Percentiles rank a stretch among this genome's conserved stretches.
These are phyloP conservation scores for Solanum commersonii DNA, from an alignment of 257 asterid species.

Conservation along the genomic window DNA sequence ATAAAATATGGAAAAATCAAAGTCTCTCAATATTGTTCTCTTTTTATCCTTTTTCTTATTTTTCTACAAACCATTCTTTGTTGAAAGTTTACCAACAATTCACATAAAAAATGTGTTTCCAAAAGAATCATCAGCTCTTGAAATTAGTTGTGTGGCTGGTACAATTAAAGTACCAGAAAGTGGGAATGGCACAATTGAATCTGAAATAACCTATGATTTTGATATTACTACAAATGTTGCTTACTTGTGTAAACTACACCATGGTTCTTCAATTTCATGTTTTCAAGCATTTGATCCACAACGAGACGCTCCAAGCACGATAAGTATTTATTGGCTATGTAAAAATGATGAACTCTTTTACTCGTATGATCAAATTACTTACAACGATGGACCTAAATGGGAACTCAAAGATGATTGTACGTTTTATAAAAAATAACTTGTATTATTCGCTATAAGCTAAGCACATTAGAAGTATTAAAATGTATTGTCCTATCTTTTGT, in stretches of 20 bases:
- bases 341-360: neutral
- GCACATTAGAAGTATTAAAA: neutral
- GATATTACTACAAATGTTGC: neutral
- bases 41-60: neutral
- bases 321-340: neutral
- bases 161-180: neutral
- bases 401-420: neutral
- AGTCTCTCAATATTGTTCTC: neutral
- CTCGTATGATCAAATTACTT: neutral
- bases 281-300: neutral
- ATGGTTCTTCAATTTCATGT: neutral
- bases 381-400: neutral
- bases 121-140: neutral
- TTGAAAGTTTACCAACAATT: neutral
- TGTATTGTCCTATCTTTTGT: neutral
- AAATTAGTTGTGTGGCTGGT: neutral
- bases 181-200: neutral
- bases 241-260: neutral
- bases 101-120: neutral
- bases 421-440: neutral
- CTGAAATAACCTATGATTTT: neutral
- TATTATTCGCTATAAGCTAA: neutral
- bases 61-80: neutral
- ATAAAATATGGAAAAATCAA: neutral
- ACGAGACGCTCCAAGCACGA: neutral